Percentiles rank a stretch among this genome's conserved stretches.
phyloP scores from a whole-genome alignment of 169 alveolate genomes.

The Plasmodium gonderi region DNA sequence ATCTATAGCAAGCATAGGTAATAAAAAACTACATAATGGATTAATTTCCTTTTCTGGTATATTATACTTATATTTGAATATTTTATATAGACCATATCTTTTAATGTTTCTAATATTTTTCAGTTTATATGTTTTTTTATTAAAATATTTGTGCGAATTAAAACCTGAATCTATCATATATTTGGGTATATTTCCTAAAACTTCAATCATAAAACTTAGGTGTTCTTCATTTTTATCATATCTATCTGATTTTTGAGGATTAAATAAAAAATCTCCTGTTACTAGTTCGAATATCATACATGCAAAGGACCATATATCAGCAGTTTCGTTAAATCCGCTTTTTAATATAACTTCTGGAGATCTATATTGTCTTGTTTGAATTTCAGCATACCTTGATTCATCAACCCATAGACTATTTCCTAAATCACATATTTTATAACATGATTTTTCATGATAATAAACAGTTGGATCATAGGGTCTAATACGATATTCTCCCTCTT shows the following conservation, averaged over 20 bases:
- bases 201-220: conserved; percentile 88
- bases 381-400: conserved; percentile 96
- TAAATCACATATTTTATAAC: conserved; percentile 95
- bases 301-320: conserved; percentile 99
- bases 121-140: conserved; percentile 31
- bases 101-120: conserved; percentile 76
- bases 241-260: conserved; percentile 93
- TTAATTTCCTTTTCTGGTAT: conserved; percentile 88
- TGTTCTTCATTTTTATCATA: conserved; percentile 81
- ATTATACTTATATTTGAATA: conserved; percentile 89
- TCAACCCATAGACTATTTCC: conserved; percentile 99
- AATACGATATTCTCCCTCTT: conserved; percentile 77
- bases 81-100: conserved; percentile 87
- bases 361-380: conserved; percentile 98
- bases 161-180: conserved; percentile 88
- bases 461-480: conserved; percentile 79
- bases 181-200: conserved; percentile 93
- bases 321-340: conserved; percentile 94
- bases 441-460: conserved; percentile 84
- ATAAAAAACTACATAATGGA: conserved; percentile 85
- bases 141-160: conserved; percentile 76
- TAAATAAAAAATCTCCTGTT: conserved; percentile 98
- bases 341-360: conserved; percentile 98
- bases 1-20: conserved; percentile 89
- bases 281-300: conserved; percentile 98